Evolutionary conservation across 345 rosid species (phyloP).

Genomic region (Salix suchowensis): DNA sequence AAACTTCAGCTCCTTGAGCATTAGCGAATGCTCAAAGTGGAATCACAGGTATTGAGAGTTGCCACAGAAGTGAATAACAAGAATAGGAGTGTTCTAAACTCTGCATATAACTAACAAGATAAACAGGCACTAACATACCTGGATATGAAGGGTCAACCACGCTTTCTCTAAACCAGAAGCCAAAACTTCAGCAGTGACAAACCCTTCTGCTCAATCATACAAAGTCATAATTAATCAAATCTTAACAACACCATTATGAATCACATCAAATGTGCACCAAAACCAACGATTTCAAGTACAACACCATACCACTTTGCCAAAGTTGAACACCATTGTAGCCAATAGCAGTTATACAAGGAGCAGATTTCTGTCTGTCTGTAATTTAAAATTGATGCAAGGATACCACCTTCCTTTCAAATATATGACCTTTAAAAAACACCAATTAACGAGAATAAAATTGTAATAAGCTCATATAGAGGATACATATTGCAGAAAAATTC

Average conservation of each 20-base stretch:
- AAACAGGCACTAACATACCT: conserved; percentile 39
- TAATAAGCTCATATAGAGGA: conserved; percentile 35
- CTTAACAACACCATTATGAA: neutral
- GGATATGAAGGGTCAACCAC: conserved; percentile 76
- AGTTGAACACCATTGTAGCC: conserved; percentile 79
- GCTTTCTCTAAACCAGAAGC: conserved; percentile 75
- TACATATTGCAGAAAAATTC: conserved; percentile 79
- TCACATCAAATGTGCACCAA: neutral
- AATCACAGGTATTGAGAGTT: neutral
- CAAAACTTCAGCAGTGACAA: conserved; percentile 59
- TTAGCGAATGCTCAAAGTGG: neutral
- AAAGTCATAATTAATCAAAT: conserved; percentile 5
- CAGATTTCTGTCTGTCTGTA: conserved; percentile 66
- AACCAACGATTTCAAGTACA: neutral
- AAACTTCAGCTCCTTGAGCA: neutral
- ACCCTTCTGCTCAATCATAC: conserved; percentile 53
- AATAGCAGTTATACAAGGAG: conserved; percentile 73
- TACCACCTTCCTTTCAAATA: conserved; percentile 7
- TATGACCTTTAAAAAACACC: neutral
- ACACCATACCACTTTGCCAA: conserved; percentile 63
- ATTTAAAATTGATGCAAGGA: conserved; percentile 54
- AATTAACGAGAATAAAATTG: neutral
- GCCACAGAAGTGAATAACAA: neutral
- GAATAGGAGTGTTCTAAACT: neutral
- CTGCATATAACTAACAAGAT: neutral